Percentiles rank a stretch among this genome's conserved stretches.
phyloP scores from a whole-genome alignment of 768 basidiomycete genomes.

The Lentinula raphanica region DNA sequence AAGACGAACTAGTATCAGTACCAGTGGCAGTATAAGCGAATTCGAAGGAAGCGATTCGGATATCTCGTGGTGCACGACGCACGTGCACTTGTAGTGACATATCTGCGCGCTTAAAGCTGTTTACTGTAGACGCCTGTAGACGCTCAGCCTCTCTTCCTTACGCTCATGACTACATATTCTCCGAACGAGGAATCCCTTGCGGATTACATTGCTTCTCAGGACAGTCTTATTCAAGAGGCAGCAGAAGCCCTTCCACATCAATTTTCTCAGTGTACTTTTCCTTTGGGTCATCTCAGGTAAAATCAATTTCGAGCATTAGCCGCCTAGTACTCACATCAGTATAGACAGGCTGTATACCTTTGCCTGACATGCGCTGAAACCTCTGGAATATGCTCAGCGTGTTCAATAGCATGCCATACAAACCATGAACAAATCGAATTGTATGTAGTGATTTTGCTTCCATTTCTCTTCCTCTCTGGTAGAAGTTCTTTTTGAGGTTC shows the following conservation, averaged over 20 bases:
- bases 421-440: constrained; percentile 84
- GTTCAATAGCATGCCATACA: constrained; percentile 83
- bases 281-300: constrained; percentile 50
- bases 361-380: constrained; percentile 67
- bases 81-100: no score
- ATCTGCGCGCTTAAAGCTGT: no score
- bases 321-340: constrained; percentile 13
- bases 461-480: not conserved
- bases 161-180: not conserved
- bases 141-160: no score
- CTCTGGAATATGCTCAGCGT: constrained; percentile 75
- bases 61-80: no score
- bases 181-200: constrained; percentile 25
- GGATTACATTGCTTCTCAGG: constrained; percentile 43
- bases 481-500: constrained; percentile 5
- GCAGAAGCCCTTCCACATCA: constrained; percentile 57
- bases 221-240: constrained; percentile 46
- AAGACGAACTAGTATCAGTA: no score
- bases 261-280: constrained; percentile 63
- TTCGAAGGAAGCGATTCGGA: no score
- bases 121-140: no score
- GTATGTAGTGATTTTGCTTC: constrained; percentile 23
- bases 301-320: no score
- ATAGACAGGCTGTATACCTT: constrained; percentile 75
- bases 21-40: no score